Evolutionary conservation across 164 flowering plant genomes (phyloP), one percentile per base, ranked within the genome.

Genomic region (Vitis riparia): DNA sequence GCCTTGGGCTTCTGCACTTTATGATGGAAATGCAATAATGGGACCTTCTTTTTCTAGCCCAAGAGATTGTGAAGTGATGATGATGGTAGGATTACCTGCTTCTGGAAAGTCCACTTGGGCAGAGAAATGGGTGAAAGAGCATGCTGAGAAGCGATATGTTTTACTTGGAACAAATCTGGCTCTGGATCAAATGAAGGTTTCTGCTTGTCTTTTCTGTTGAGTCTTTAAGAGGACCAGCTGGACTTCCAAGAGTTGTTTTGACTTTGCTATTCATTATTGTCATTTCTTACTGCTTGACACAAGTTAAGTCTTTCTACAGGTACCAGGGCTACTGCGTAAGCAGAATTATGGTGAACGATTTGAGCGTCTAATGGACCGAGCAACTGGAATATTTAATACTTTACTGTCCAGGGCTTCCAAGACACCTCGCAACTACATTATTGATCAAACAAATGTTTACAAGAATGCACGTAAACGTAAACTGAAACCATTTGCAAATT

Each of bases 81-180:
- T 89, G 93, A 80, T 87, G 93, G 89, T 89, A 30, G 91, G 91
- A 3, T 78, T 89, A 55, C 91, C 93, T 58, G 89, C 91, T 72
- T 87, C 87, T 52, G 89, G 91, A 1, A 87, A 89, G 72, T 83
- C 77, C 67, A 86, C 88, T 2, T 89, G 91, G 91, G 88, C 89
- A 4, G 91, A 89, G 68, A 89, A 87, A 71, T 80, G 87, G 91
- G 75, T 82, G 65, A 86, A 79, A 67, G 84, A 84, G 51, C 88
- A 87, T 59, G 84, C 93, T 53, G 89, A 84, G 69, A 87, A 86
- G 63, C 84, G 85, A 50, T 87, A 83, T 78, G 74, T 89, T 65
- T 72, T 87, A 78, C 87, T 89, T 68, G 93, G 93, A 49, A 89
- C 93, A 60, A 84, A 87, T 66, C 75, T 80, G 27, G 79, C 80